Conservation (phyloP, 768 basidiomycete genomes). For the Strobilomyces dryophilus region DNA sequence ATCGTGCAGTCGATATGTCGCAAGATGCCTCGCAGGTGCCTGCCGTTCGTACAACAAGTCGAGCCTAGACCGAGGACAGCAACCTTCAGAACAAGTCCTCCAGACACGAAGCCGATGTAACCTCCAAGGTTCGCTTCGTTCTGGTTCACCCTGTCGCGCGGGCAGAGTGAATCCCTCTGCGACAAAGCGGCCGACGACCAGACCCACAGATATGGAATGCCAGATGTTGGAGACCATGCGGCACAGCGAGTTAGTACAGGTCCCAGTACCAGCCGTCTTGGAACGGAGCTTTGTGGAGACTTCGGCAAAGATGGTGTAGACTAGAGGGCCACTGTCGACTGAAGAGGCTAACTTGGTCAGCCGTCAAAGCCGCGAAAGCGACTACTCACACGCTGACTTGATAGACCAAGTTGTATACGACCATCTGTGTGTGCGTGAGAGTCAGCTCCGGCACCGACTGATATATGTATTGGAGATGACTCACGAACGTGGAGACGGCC, state of each 20-base stretch:
- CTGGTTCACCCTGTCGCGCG: constrained; percentile 18
- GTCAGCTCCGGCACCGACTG: neutral
- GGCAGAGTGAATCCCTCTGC: neutral
- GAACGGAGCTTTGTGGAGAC: constrained; percentile 24
- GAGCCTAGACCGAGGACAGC: constrained; percentile 12
- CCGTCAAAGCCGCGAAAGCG: neutral
- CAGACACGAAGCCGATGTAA: constrained; percentile 19
- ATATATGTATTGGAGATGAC: neutral
- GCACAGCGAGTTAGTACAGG: constrained; percentile 24
- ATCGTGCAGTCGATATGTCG: constrained; percentile 12
- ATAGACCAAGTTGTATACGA: constrained; percentile 30
- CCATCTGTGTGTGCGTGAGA: constrained; percentile 11
- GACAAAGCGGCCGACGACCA: neutral
- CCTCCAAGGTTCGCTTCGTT: neutral
- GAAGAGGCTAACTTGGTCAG: neutral
- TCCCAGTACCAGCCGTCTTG: constrained; percentile 27
- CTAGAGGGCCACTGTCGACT: constrained; percentile 22
- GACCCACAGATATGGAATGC: constrained; percentile 21
- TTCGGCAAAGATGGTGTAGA: constrained; percentile 25
- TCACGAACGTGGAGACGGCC: constrained; percentile 23
- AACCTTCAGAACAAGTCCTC: constrained; percentile 3
- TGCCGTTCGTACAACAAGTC: constrained; percentile 8
- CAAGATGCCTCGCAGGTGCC: constrained; percentile 10
- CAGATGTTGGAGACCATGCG: constrained; percentile 23
- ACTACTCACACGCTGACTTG: constrained; percentile 22